These are phyloP conservation scores for Fraxinus sp. DNA, from an alignment of 305 asterid genomes.

Conservation along the genomic window DNA sequence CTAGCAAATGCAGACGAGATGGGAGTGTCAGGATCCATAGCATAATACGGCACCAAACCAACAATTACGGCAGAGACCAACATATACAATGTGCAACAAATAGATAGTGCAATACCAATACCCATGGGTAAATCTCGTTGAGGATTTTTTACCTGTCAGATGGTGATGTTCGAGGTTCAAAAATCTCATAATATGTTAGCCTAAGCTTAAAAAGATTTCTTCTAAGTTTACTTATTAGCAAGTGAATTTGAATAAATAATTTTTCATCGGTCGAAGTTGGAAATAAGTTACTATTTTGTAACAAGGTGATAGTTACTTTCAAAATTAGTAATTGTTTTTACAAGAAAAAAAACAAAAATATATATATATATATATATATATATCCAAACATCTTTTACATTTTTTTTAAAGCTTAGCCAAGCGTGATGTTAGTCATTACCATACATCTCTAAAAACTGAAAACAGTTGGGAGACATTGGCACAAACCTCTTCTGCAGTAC, in stretches of 20 bases:
- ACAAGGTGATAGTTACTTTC: not conserved
- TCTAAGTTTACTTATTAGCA: not conserved
- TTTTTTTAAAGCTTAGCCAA: not conserved
- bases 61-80: constrained; percentile 91
- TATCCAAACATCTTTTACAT: not conserved
- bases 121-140: constrained; percentile 94
- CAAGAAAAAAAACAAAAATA: not conserved
- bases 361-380: not conserved
- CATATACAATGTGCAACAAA: constrained; percentile 84
- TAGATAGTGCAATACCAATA: constrained; percentile 76
- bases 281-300: not conserved
- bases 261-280: not conserved
- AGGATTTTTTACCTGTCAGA: constrained; percentile 80
- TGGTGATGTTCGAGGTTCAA: not conserved
- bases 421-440: not conserved
- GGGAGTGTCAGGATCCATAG: constrained; percentile 94
- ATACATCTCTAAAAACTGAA: not conserved
- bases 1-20: constrained; percentile 85
- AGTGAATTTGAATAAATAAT: not conserved
- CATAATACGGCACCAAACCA: constrained; percentile 89
- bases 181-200: not conserved
- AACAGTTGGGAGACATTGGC: not conserved
- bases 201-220: not conserved
- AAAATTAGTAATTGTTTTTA: not conserved
- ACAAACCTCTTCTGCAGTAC: constrained; percentile 94